phyloP scores from a whole-genome alignment of 1,284 basidiomycete genomes.

The Boletellus dicymbophilus region DNA sequence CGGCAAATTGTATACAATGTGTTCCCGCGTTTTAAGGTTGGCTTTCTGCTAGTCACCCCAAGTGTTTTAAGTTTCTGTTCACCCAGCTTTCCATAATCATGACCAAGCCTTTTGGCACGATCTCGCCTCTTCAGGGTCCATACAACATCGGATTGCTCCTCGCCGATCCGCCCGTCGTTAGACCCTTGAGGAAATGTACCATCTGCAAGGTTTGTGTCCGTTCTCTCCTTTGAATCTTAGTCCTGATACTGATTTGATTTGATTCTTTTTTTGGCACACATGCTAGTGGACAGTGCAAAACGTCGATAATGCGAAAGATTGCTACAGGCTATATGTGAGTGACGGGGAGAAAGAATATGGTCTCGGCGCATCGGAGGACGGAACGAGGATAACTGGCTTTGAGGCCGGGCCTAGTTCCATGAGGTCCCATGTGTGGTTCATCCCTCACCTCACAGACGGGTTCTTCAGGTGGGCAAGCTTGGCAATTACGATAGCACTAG shows the following conservation, averaged over 20 bases:
- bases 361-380: not conserved
- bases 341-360: conserved; percentile 1
- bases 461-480: not conserved
- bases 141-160: not conserved
- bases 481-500: not conserved
- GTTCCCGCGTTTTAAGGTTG: too few species aligned
- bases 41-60: too few species aligned
- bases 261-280: not conserved
- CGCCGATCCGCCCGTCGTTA: not conserved
- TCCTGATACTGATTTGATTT: too few species aligned
- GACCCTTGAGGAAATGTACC: not conserved
- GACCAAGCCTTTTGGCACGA: not conserved
- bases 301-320: conserved; percentile 3
- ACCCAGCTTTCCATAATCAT: too few species aligned
- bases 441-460: not conserved
- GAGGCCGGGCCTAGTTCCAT: not conserved
- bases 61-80: too few species aligned
- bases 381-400: not conserved
- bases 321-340: conserved; percentile 3
- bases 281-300: conserved; percentile 7
- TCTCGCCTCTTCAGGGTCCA: not conserved
- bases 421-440: conserved; percentile 5
- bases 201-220: not conserved
- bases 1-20: too few species aligned
- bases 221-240: not conserved